Evolutionary conservation across 768 basidiomycete species (phyloP), one percentile per base, ranked within the genome.

Genomic region (Lactarius quietus): DNA sequence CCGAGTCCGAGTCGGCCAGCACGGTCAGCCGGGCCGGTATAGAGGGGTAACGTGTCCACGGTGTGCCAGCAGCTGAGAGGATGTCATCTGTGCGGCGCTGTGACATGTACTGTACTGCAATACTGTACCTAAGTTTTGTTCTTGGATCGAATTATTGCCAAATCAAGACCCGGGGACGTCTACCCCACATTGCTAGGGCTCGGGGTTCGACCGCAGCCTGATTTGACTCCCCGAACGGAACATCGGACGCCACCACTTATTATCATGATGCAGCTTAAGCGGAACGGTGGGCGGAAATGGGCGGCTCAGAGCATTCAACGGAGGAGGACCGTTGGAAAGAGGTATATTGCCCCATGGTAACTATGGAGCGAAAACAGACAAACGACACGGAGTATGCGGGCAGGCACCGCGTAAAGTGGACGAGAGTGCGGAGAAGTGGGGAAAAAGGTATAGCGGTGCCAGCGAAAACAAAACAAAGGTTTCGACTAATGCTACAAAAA

Each of bases 401-500:
- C 18, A 31, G 52, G 31, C 64, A 60, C 53, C 53, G 57, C 63
- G 48, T n/a, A 14, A 20, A 6, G 9, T 18, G 6, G 20, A n/a
- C 18, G 12, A 12, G 9, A 29, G 17, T 48, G 45, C 23, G 26
- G n/a, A 31, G 54, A 41, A 28, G 31, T 33, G 31, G 29, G 31
- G 20, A 31, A n/a, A 12, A 54, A 29, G 53, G 53, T 54, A 54
- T 54, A 54, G 29, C 53, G 55, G 64, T 61, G 55, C 59, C 36
- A 56, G 48, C 43, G 31, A 65, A 51, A 15, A 45, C 23, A 3
- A 48, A 48, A 51, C 48, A 26, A 51, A 26, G 14, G 12, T 61
- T 65, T 65, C 52, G 60, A 65, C 64, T 65, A 65, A 57, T 57
- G 64, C 64, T 65, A 65, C 64, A 65, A 64, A 54, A 33, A 54